Percentiles rank a stretch among this genome's conserved stretches.
phyloP scores from a whole-genome alignment of 345 rosid genomes.

The Citrus inodora region DNA sequence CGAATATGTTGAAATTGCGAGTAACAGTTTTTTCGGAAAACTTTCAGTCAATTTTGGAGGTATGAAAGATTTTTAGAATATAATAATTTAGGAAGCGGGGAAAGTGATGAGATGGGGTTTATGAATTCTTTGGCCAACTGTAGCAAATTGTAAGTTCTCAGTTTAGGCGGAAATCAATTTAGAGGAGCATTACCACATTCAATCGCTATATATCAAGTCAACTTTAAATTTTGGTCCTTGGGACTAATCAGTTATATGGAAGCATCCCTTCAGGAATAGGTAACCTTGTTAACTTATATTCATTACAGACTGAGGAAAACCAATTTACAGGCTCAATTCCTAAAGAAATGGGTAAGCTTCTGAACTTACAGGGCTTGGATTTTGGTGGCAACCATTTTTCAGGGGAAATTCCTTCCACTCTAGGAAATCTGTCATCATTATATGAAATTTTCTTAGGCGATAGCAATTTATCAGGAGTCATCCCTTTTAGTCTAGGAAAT shows the following conservation, averaged over 20 bases:
- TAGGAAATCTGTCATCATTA: constrained; percentile 1
- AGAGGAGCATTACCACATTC: constrained; percentile 14
- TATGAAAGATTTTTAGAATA: not conserved
- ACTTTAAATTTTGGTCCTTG: not conserved
- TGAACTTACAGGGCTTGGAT: not conserved
- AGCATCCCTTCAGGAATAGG: constrained; percentile 3
- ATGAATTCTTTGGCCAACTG: constrained; percentile 12
- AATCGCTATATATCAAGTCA: constrained; percentile 2
- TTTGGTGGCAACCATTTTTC: not conserved
- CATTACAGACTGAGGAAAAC: not conserved
- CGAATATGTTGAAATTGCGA: not conserved
- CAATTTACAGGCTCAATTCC: constrained; percentile 11
- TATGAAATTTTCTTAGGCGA: not conserved
- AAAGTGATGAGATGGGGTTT: constrained; percentile 16
- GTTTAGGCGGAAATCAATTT: not conserved
- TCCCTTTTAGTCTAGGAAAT: constrained; percentile 23
- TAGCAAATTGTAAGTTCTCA: not conserved
- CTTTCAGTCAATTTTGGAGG: constrained; percentile 12
- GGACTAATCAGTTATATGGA: not conserved
- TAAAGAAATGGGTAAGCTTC: not conserved
- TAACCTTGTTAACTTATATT: constrained; percentile 1
- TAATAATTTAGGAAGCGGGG: constrained; percentile 18
- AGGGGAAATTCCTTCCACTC: not conserved
- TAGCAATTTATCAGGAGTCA: constrained; percentile 15
- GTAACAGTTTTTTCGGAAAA: constrained; percentile 17